Base-by-base conservation (phyloP, 108 stramenopile species). In the Phaeodactylum tricornutum region DNA sequence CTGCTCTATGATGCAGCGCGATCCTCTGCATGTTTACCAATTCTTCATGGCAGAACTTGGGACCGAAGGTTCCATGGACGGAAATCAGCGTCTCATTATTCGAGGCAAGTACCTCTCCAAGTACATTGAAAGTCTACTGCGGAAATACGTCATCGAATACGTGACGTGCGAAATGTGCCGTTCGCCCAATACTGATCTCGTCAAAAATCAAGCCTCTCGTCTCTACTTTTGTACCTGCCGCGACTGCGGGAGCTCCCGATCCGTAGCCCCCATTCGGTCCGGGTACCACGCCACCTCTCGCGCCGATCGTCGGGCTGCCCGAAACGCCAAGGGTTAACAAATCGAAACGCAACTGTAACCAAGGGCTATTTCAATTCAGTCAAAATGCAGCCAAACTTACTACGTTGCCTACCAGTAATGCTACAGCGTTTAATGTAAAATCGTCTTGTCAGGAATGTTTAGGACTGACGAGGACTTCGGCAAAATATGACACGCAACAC, bases 41-140 rank as follows among this genome's bases (percentile, higher is more conserved):
- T 99, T 98, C 69, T 96, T 98, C 67, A 92, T 99, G 87, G 96
- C 99, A 37, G 99, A 99, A 62, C 67, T 99, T 26, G 97, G 97
- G 52, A 99, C 99, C 8, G 97, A 98, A 69, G 98, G 90, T 33
- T 67, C 77, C 55, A 97, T 98, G 66, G 99, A 99, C 70, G 97
- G 96, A 42, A 96, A 95, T 67, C 91, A 96, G 57, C 94, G 95
- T 52, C 64, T 99, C 43, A 88, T 99, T 29, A 92, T 99, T 68
- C 72, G 86, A 50, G 97, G 97, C 26, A 92, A 93, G 70, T 96
- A 95, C 64, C 80, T 94, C 21, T 89, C 95, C 48, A 95, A 96
- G 73, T 96, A 96, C 70, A 97, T 99, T 61, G 97, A 98, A 57
- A 83, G 79, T 36, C 78, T 99, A 66, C 80, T 99, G 43, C 66